These are phyloP conservation scores for Metarhizium sp. DNA, from an alignment of 2,329 filamentous ascomycete genomes.

Conservation along the genomic window DNA sequence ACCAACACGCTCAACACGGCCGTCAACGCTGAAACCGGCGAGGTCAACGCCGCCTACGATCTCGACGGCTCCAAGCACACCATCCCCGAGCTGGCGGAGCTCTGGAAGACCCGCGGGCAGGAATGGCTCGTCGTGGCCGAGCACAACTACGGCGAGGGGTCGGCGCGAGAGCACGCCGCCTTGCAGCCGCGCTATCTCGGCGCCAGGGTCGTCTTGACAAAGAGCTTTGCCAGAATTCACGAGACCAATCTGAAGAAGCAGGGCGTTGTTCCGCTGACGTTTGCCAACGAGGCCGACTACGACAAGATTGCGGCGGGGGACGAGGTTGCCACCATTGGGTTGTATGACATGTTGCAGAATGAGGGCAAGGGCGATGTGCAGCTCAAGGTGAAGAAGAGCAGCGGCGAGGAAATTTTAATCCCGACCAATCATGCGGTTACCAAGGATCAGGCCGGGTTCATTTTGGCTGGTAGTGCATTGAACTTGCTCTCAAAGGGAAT, in stretches of 20 bases:
- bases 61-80: slow-evolving; percentile 62
- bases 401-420: slow-evolving; percentile 58
- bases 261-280: slow-evolving; percentile 88
- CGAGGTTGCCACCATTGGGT: slow-evolving; percentile 68
- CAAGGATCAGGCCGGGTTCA: slow-evolving; percentile 83
- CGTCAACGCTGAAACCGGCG: slow-evolving; percentile 81
- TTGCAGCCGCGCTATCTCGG: slow-evolving; percentile 87
- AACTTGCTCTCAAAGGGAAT: slow-evolving; percentile 68
- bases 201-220: slow-evolving; percentile 71
- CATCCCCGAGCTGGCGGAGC: slow-evolving; percentile 78
- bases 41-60: slow-evolving; percentile 90
- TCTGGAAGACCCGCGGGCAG: slow-evolving; percentile 67
- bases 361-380: slow-evolving; percentile 71
- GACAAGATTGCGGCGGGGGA: slow-evolving; percentile 77
- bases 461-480: slow-evolving; percentile 86
- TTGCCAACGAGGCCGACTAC: slow-evolving; percentile 82
- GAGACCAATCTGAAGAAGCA: slow-evolving; percentile 97
- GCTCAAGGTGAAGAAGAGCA: slow-evolving; percentile 53
- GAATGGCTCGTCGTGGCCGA: slow-evolving; percentile 94
- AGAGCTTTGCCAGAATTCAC: slow-evolving; percentile 86
- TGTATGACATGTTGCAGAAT: slow-evolving; percentile 71
- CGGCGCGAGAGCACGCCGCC: slow-evolving; percentile 80
- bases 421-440: slow-evolving; percentile 81
- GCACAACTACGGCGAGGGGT: slow-evolving; percentile 94
- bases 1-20: slow-evolving; percentile 97